Evolutionary conservation across 2,329 filamentous ascomycete genomes (phyloP).

Genomic region (Coniochaeta sp.): DNA sequence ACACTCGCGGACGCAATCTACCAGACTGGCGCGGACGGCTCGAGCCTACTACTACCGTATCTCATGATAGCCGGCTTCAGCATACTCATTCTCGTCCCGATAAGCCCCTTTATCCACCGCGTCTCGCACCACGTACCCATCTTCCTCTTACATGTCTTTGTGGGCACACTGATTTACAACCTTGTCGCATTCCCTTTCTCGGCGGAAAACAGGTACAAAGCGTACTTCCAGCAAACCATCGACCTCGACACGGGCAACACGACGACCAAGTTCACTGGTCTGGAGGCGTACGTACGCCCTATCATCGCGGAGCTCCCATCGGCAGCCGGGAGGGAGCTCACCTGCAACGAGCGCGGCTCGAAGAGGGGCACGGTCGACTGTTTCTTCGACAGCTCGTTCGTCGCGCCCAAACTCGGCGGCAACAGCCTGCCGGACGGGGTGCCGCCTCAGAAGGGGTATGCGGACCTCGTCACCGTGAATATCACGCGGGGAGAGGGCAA

Average conservation of each 20-base stretch:
- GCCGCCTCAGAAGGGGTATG: constrained; percentile 34
- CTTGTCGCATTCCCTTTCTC: constrained; percentile 86
- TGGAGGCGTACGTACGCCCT: constrained; percentile 57
- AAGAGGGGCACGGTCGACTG: constrained; percentile 55
- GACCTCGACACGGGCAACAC: constrained; percentile 69
- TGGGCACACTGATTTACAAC: constrained; percentile 77
- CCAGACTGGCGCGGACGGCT: constrained; percentile 82
- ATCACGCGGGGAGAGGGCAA: constrained; percentile 34
- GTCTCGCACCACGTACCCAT: constrained; percentile 75
- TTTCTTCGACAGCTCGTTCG: constrained; percentile 54
- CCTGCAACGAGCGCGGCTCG: constrained; percentile 38
- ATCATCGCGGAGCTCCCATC: constrained; percentile 66
- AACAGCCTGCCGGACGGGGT: constrained; percentile 30
- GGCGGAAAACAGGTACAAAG: constrained; percentile 67
- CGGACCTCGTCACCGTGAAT: constrained; percentile 59
- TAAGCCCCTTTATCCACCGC: constrained; percentile 80
- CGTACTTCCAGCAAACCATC: constrained; percentile 77
- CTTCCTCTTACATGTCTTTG: constrained; percentile 65
- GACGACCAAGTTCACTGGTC: constrained; percentile 59
- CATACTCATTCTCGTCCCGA: constrained; percentile 65
- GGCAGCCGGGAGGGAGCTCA: constrained; percentile 52
- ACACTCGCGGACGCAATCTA: constrained; percentile 63
- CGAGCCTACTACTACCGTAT: constrained; percentile 63
- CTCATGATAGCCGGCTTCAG: constrained; percentile 60
- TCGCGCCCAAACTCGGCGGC: constrained; percentile 56